Base-by-base conservation (phyloP, 2,329 filamentous ascomycete genomes). In the Aspergillus arachidicola region DNA sequence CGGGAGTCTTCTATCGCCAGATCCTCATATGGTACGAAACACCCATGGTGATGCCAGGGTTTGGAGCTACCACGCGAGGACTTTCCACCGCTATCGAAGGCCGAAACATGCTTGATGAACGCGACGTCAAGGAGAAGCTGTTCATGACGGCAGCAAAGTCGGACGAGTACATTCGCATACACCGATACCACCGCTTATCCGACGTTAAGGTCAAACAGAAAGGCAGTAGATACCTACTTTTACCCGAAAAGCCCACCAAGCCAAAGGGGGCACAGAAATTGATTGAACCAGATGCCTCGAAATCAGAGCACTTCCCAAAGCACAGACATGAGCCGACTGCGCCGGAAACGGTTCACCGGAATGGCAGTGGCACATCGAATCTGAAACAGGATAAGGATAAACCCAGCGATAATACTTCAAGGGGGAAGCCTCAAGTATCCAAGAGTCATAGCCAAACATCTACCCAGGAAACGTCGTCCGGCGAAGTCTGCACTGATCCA, bases 121-220 rank as follows among this genome's bases (percentile, higher is more conserved):
- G 19, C 10, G 41, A 58, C 14, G 32, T 38, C 11, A 19, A 28
- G 6, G 61, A 68, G 4, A 45, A 69, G 19, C 48, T 71, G n/a
- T 69, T 69, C 58, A 71, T 72, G 68, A 28, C 61, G 9, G 51
- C 34, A 1, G 61, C 64, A 5, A 23, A 56, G 11, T 48, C 60
- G 5, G 28, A 58, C 34, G 67, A 66, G 43, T 69, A 67, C 41
- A 46, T 66, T n/a, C 61, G 63, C 19, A 45, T 69, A 30, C 14
- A 6, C 7, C 38, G 58, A 12, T 67, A 70, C 53, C 36, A 45
- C 6, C 61, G 43, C 11, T 32, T 54, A 14, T 57, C 55, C 14
- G 58, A 38, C 21, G 11, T 11, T 16, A 23, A 16, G 21, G 32
- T 21, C 51, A 55, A 36, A 26, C 28, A 14, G n/a, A 21, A 23